These are phyloP conservation scores for Heritiera littoralis DNA, from an alignment of 345 rosid genomes.

Conservation along the genomic window DNA sequence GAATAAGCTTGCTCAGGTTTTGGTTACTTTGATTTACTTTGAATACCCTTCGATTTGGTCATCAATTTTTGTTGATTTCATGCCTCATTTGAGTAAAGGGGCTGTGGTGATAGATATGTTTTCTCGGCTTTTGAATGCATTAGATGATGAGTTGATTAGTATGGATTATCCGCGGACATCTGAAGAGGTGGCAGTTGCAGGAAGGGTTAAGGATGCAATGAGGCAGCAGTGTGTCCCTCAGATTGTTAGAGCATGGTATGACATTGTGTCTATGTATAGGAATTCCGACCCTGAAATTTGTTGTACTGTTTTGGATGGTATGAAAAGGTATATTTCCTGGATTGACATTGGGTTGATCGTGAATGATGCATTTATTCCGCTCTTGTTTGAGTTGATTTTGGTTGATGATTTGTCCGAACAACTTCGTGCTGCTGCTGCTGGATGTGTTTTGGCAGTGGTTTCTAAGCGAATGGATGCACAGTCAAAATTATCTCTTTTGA, in stretches of 20 bases:
- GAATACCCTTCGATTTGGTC: slow-evolving; percentile 90
- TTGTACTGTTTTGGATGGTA: slow-evolving; percentile 64
- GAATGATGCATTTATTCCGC: slow-evolving; percentile 68
- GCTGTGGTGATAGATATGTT: slow-evolving; percentile 79
- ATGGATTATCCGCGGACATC: slow-evolving; percentile 75
- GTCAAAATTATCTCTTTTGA: slow-evolving; percentile 66
- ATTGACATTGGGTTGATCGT: slow-evolving; percentile 84
- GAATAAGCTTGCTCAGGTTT: slow-evolving; percentile 92
- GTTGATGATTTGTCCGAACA: slow-evolving; percentile 60
- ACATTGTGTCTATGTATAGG: slow-evolving; percentile 62
- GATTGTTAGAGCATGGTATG: slow-evolving; percentile 87
- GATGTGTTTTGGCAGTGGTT: slow-evolving; percentile 81
- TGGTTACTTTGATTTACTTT: slow-evolving; percentile 82
- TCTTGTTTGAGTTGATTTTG: slow-evolving; percentile 77
- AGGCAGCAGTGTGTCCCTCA: slow-evolving; percentile 90
- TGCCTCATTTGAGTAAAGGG: slow-evolving; percentile 67
- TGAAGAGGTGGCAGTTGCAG: slow-evolving; percentile 67
- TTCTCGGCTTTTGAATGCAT: slow-evolving; percentile 80
- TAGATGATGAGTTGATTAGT: slow-evolving; percentile 92
- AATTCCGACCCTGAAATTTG: slow-evolving; percentile 73
- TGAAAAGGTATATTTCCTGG: slow-evolving; percentile 90
- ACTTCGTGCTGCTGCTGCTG: slow-evolving; percentile 80
- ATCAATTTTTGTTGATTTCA: slow-evolving; percentile 70
- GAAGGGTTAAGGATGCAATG: slow-evolving; percentile 90
- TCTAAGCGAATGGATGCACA: slow-evolving; percentile 88